A percentile compares a stretch with the other conserved stretches of the same genome.
These are phyloP conservation scores for Eimeria maxima DNA, from an alignment of 169 alveolate genomes.

Conservation along the genomic window DNA sequence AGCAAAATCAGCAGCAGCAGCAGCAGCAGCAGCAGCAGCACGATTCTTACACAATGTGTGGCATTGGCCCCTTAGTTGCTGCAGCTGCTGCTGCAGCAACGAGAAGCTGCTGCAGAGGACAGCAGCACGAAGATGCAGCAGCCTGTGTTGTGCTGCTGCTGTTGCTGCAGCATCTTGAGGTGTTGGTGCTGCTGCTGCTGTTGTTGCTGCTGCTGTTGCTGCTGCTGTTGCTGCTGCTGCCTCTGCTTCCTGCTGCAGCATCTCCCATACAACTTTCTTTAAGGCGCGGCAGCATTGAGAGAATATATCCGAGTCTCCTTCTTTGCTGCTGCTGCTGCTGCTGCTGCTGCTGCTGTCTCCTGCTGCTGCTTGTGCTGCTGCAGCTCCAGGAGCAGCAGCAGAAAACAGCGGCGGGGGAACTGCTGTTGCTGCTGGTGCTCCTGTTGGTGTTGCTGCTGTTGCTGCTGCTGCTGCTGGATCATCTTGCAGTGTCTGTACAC, in stretches of 20 bases:
- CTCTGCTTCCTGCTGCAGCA: constrained; percentile 65
- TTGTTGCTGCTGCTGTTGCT: background rate
- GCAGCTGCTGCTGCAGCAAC: constrained; percentile 52
- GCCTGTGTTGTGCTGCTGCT: background rate
- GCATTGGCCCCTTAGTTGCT: constrained; percentile 10
- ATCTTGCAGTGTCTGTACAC: no score
- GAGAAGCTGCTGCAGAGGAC: constrained; percentile 22
- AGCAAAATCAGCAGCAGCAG: constrained; percentile 15
- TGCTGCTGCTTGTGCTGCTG: background rate
- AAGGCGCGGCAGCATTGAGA: constrained; percentile 57
- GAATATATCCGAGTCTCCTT: background rate
- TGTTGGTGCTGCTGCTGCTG: background rate
- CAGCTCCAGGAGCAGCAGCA: background rate
- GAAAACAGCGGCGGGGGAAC: background rate
- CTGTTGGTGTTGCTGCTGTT: background rate
- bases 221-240: constrained; percentile 64
- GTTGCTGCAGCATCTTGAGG: background rate
- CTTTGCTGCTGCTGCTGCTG: constrained; percentile 25
- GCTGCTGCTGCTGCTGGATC: background rate
- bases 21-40: background rate
- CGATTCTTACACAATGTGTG: background rate
- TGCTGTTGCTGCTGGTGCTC: background rate
- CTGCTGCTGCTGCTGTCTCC: constrained; percentile 27
- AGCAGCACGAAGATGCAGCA: constrained; percentile 68
- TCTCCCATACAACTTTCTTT: background rate